Percentiles rank a stretch among this genome's conserved stretches.
Conservation (phyloP, 208 protist genomes). For the Leishmania braziliensis region DNA sequence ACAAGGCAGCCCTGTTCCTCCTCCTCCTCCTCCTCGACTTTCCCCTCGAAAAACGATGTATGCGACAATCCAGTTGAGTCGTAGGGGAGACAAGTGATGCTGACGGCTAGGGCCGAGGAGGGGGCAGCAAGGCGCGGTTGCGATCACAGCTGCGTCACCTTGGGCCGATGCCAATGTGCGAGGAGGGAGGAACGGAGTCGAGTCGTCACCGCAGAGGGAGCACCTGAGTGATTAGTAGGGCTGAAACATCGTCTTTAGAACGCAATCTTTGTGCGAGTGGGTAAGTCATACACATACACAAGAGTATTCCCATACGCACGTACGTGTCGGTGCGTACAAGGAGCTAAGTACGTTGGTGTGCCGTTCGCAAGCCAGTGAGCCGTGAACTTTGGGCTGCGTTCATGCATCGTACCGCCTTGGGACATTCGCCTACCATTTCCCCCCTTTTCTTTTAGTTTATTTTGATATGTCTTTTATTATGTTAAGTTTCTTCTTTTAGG, state of each 20-base stretch:
- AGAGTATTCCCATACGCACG: background rate
- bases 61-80: background rate
- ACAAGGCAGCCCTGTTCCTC: background rate
- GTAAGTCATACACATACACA: background rate
- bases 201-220: background rate
- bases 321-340: background rate
- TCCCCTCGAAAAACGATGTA: background rate
- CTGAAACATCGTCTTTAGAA: background rate
- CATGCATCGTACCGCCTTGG: background rate
- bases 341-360: background rate
- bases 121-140: background rate
- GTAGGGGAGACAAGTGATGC: background rate
- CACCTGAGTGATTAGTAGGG: background rate
- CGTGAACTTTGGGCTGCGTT: background rate
- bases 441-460: background rate
- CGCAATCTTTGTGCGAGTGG: no score
- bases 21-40: background rate
- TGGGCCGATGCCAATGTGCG: background rate
- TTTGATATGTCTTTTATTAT: constrained; percentile 2
- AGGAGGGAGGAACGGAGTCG: background rate
- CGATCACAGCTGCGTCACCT: background rate
- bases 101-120: background rate
- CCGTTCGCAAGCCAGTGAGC: background rate
- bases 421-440: no score
- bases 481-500: background rate